Conservation (phyloP, 2,329 filamentous ascomycete species). For the Ceratocystis cubensis region DNA sequence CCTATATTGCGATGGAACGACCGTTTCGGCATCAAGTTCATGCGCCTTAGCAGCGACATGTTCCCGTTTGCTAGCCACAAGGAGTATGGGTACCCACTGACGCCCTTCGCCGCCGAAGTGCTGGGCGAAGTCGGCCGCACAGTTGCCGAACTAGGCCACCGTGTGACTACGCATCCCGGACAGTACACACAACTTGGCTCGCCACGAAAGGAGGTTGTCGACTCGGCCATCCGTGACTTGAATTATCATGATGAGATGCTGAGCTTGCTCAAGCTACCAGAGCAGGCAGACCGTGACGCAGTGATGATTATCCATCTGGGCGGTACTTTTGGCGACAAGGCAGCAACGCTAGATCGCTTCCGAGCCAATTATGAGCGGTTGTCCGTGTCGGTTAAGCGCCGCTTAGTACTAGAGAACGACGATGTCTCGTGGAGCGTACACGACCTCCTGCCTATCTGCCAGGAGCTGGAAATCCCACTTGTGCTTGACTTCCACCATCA, state of each 20-base stretch:
- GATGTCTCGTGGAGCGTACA: slow-evolving; percentile 90
- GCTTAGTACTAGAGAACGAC: slow-evolving; percentile 86
- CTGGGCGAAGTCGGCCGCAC: slow-evolving; percentile 66
- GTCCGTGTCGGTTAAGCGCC: slow-evolving; percentile 57
- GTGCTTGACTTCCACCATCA: slow-evolving; percentile 93
- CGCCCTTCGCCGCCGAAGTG: slow-evolving; percentile 66
- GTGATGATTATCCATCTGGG: slow-evolving; percentile 95
- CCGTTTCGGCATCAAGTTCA: slow-evolving; percentile 79
- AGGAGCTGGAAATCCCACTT: slow-evolving; percentile 85
- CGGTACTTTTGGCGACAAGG: slow-evolving; percentile 78
- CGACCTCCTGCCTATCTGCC: slow-evolving; percentile 76
- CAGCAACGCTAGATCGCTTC: slow-evolving; percentile 65
- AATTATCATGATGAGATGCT: slow-evolving; percentile 83
- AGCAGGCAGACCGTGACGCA: slow-evolving; percentile 69
- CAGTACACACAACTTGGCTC: slow-evolving; percentile 89
- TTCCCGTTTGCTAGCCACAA: slow-evolving; percentile 89
- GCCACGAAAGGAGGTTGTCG: slow-evolving; percentile 63
- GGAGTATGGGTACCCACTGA: slow-evolving; percentile 74
- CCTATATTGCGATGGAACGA: slow-evolving; percentile 92
- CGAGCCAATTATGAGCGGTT: slow-evolving; percentile 57
- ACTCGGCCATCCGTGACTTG: slow-evolving; percentile 65
- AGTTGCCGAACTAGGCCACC: slow-evolving; percentile 65
- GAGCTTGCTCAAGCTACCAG: slow-evolving; percentile 59
- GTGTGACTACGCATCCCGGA: slow-evolving; percentile 81
- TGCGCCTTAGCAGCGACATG: slow-evolving; percentile 89